Evolutionary conservation across 2,329 filamentous ascomycete species (phyloP).

Genomic region (Massarina eburnea): DNA sequence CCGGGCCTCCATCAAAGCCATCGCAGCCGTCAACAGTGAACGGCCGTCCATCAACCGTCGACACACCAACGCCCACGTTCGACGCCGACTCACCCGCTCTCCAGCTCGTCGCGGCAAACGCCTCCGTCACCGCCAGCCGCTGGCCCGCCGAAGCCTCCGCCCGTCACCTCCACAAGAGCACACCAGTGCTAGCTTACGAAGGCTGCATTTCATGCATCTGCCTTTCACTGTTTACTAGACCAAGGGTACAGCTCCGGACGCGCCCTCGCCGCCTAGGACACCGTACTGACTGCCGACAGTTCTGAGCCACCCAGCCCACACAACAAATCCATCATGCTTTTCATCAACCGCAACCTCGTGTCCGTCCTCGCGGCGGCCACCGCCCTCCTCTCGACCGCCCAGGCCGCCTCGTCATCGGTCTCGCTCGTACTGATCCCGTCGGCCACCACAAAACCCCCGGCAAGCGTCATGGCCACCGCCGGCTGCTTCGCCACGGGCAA

Average conservation of each 20-base stretch:
- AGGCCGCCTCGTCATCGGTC: conserved; percentile 22
- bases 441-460: conserved; percentile 31
- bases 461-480: conserved; percentile 34
- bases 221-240: conserved; percentile 21
- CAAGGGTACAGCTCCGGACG: conserved; percentile 22
- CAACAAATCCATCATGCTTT: conserved; percentile 32
- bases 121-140: conserved; percentile 7
- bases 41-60: conserved; percentile 6
- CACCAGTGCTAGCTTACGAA: conserved; percentile 8
- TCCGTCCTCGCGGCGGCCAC: conserved; percentile 37
- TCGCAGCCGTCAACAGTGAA: conserved; percentile 15
- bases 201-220: conserved; percentile 26
- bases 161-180: conserved; percentile 1
- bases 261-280: conserved; percentile 9
- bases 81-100: neutral
- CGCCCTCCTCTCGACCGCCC: conserved; percentile 30
- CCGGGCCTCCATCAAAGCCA: conserved; percentile 18
- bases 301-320: conserved; percentile 7
- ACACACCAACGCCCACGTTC: neutral
- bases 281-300: conserved; percentile 27
- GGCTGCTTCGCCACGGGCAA: conserved; percentile 59
- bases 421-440: conserved; percentile 25
- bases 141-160: conserved; percentile 1
- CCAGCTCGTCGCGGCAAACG: conserved; percentile 1
- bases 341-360: conserved; percentile 29